Conservation (phyloP, 257 asterid species). For the Ehretia macrophylla region DNA sequence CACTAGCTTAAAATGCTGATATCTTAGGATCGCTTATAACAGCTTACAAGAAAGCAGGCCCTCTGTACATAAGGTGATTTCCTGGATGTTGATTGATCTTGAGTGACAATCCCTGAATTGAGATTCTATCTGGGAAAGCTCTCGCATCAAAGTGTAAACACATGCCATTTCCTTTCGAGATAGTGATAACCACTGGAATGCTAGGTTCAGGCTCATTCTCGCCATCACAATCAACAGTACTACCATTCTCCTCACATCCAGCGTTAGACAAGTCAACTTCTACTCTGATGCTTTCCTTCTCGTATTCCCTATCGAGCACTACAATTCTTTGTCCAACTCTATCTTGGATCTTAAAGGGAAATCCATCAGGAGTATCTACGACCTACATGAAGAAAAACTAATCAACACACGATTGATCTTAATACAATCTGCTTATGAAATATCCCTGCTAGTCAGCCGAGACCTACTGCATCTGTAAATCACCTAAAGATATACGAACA, state of each 20-base stretch:
- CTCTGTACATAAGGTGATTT: too few relatives aligned
- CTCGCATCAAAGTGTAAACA: conserved; percentile 18
- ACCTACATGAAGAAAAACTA: conserved; percentile 21
- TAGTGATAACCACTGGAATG: conserved; percentile 6
- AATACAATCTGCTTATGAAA: too few relatives aligned
- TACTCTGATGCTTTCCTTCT: conserved; percentile 43
- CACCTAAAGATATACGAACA: too few relatives aligned
- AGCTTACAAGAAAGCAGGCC: too few relatives aligned
- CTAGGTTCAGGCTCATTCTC: conserved; percentile 10
- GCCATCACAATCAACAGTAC: neutral
- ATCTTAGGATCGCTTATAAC: too few relatives aligned
- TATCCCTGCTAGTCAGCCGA: too few relatives aligned
- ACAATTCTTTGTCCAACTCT: conserved; percentile 46
- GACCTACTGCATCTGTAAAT: too few relatives aligned
- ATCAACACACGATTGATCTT: neutral
- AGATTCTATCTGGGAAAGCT: conserved; percentile 15
- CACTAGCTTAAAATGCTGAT: too few relatives aligned
- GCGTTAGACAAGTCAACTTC: conserved; percentile 58
- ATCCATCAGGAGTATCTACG: conserved; percentile 46
- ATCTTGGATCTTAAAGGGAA: conserved; percentile 61
- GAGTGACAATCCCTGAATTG: conserved; percentile 2
- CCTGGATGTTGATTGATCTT: too few relatives aligned
- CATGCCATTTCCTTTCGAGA: conserved; percentile 18
- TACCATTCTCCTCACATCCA: conserved; percentile 6
- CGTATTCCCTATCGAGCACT: conserved; percentile 42